A percentile compares a stretch with the other conserved stretches of the same genome.
Conservation (phyloP, 495 filamentous ascomycete genomes). For the Xylaria scruposa region DNA sequence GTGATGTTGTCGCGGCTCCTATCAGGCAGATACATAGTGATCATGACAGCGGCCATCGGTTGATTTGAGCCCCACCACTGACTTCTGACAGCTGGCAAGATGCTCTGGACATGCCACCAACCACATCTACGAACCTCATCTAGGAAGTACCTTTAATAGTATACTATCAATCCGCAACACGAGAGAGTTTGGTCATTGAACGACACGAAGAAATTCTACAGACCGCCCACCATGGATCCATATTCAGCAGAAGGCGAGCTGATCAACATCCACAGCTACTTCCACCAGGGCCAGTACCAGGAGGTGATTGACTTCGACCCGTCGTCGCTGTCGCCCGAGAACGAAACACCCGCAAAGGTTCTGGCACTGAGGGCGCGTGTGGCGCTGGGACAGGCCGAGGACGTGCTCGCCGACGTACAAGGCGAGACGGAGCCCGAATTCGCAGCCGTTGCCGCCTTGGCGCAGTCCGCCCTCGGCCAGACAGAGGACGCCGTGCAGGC, state of each 20-base stretch:
- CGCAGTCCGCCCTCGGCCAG: slow-evolving; percentile 68
- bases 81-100: not conserved
- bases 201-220: not conserved
- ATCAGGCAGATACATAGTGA: too few species aligned
- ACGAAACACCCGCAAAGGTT: slow-evolving; percentile 77
- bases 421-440: slow-evolving; percentile 73
- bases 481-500: slow-evolving; percentile 64
- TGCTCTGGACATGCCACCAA: slow-evolving; percentile 5
- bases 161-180: not conserved
- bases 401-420: slow-evolving; percentile 71
- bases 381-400: slow-evolving; percentile 76
- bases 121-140: not conserved
- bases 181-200: not conserved
- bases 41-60: not conserved
- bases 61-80: not conserved
- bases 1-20: too few species aligned
- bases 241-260: slow-evolving; percentile 96
- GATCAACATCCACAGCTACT: slow-evolving; percentile 92
- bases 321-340: slow-evolving; percentile 74
- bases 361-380: slow-evolving; percentile 82
- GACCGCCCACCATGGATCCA: slow-evolving; percentile 75
- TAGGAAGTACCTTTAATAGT: not conserved
- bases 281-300: slow-evolving; percentile 90
- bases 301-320: slow-evolving; percentile 82
- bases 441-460: slow-evolving; percentile 77